Percentiles rank a stretch among this genome's conserved stretches.
Evolutionary conservation across 306 rosid genomes (phyloP).

Genomic region (Herpetospermum pedunculosum): DNA sequence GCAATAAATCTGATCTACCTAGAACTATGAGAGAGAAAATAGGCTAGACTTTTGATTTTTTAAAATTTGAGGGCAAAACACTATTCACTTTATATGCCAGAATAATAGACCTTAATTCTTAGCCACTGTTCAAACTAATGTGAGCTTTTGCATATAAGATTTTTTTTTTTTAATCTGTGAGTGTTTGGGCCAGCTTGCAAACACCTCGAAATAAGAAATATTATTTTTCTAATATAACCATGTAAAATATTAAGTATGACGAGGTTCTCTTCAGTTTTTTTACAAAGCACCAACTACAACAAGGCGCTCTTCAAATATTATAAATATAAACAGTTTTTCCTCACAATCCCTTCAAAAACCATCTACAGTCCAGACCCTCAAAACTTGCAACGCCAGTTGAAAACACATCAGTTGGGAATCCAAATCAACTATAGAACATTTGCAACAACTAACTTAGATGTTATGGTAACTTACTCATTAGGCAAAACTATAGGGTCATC

Average conservation of each 20-base stretch:
- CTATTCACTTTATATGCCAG: background rate
- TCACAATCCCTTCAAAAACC: background rate
- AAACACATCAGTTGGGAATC: background rate
- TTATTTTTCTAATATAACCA: background rate
- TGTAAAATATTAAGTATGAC: background rate
- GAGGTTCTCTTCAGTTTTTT: background rate
- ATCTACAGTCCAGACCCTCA: background rate
- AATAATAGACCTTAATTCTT: background rate
- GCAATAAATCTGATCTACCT: background rate
- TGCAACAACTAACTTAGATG: background rate
- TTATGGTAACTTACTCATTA: slow-evolving; percentile 34
- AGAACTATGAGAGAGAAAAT: background rate
- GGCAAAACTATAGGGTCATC: slow-evolving; percentile 40
- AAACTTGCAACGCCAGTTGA: background rate
- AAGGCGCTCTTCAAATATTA: background rate
- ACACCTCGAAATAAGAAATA: no score
- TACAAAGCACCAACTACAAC: background rate
- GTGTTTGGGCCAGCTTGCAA: no score
- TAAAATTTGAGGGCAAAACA: background rate
- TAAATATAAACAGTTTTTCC: background rate
- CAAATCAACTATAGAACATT: background rate
- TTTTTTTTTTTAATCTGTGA: no score
- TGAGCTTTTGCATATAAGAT: background rate
- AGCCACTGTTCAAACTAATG: background rate
- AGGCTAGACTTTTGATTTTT: background rate